phyloP scores from a whole-genome alignment of 352 stramenopile genomes.

The Phytophthora capsici region DNA sequence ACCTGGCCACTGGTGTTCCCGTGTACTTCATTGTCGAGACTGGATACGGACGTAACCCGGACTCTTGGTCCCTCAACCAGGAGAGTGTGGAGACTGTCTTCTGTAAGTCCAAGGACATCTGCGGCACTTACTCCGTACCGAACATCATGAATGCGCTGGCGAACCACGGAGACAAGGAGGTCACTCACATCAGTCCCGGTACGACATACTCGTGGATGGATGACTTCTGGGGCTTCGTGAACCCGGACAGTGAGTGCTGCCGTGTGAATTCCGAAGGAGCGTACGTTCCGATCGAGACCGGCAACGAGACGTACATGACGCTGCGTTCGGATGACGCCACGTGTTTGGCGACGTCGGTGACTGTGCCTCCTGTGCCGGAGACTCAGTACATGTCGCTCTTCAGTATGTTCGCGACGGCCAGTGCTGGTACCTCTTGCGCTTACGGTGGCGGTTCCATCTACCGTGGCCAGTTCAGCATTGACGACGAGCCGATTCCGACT shows the following conservation, averaged over 20 bases:
- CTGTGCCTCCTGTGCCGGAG: constrained; percentile 50
- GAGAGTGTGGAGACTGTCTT: constrained; percentile 50
- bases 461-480: constrained; percentile 67
- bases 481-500: constrained; percentile 60
- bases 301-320: constrained; percentile 55
- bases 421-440: constrained; percentile 62
- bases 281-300: constrained; percentile 56
- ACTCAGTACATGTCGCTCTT: constrained; percentile 77
- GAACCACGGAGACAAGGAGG: constrained; percentile 47
- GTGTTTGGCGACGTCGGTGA: constrained; percentile 46
- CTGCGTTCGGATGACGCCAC: constrained; percentile 41
- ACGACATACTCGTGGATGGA: constrained; percentile 78
- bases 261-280: constrained; percentile 48
- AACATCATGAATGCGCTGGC: constrained; percentile 65
- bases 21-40: constrained; percentile 74
- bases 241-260: constrained; percentile 65
- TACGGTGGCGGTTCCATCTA: constrained; percentile 77
- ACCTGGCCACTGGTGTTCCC: constrained; percentile 59
- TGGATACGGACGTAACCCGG: constrained; percentile 58
- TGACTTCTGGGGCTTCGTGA: constrained; percentile 72
- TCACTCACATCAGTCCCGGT: constrained; percentile 62
- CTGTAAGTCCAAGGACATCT: constrained; percentile 72
- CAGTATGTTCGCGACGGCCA: constrained; percentile 73
- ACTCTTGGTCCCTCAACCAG: constrained; percentile 54
- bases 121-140: constrained; percentile 53